phyloP scores from a whole-genome alignment of 202 grass and related monocot genomes.

The Eragrostis tef region DNA sequence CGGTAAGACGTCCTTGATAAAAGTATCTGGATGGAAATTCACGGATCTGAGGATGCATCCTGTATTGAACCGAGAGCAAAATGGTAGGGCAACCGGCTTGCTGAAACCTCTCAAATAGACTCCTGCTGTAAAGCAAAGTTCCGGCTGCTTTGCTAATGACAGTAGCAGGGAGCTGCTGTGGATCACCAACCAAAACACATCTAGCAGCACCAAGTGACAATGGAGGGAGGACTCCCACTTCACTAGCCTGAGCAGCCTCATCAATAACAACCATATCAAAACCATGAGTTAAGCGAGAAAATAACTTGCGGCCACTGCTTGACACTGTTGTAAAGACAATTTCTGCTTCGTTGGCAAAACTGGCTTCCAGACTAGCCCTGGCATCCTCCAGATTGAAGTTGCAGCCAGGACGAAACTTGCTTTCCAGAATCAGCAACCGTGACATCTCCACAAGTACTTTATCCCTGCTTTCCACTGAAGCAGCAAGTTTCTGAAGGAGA shows the following conservation, averaged over 20 bases:
- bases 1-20: slow-evolving; percentile 86
- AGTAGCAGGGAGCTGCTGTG: slow-evolving; percentile 94
- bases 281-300: slow-evolving; percentile 95
- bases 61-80: slow-evolving; percentile 92
- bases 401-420: slow-evolving; percentile 72
- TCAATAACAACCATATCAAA: slow-evolving; percentile 99
- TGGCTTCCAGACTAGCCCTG: slow-evolving; percentile 92
- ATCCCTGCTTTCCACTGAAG: slow-evolving; percentile 85
- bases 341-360: slow-evolving; percentile 98
- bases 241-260: slow-evolving; percentile 98
- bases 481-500: slow-evolving; percentile 86
- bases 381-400: slow-evolving; percentile 98
- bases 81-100: slow-evolving; percentile 93
- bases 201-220: slow-evolving; percentile 92
- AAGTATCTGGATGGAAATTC: slow-evolving; percentile 98
- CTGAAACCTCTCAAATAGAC: slow-evolving; percentile 99
- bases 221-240: slow-evolving; percentile 89
- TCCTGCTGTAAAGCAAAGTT: slow-evolving; percentile 94
- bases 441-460: slow-evolving; percentile 99
- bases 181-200: slow-evolving; percentile 97
- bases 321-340: slow-evolving; percentile 99
- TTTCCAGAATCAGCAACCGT: slow-evolving; percentile 81
- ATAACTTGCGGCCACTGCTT: slow-evolving; percentile 90
- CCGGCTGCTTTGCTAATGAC: slow-evolving; percentile 99
- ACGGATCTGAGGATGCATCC: slow-evolving; percentile 98